Base-by-base conservation (phyloP, 2,329 filamentous ascomycete species). In the Fusarium protoensiforme region DNA sequence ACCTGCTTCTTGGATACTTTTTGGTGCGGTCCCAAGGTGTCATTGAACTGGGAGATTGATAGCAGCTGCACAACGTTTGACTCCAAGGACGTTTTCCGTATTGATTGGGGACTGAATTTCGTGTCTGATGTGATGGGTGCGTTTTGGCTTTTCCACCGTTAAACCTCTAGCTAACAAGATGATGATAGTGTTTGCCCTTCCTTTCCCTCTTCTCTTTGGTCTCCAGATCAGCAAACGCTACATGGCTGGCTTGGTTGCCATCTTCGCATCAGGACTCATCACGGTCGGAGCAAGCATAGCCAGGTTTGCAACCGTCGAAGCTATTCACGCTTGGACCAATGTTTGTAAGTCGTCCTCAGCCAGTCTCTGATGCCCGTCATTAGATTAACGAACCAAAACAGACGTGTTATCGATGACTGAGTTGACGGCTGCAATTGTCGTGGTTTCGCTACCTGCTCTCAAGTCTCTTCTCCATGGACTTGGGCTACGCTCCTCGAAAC, bases 21-120 rank as follows among this genome's bases (percentile, higher is more conserved):
- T n/a, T 80, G 78, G 77, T 80, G 78, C n/a, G 78, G 78, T 1
- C 4, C 62, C 2, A 64, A 80, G 2, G 77, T 78, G 4, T 53
- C 78, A 0, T 66, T 80, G 11, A 80, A 80, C 38, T 80, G 77
- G 78, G 66, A 76, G 3, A 36, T 71, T 1, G 59, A 80, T 4
- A 72, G 76, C 4, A 54, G 48, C 2, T 80, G 78, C 64, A 77
- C 63, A 3, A 78, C 73, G 0, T 80, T 75, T 38, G 73, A 74
- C 18, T 80, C 78, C 1, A 80, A 75, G 61, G 46, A 56, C 0
- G 73, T 80, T 2, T 77, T 78, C 5, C 78, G 74, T 3, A 78
- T 80, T 36, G 78, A 80, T 39, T 80, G 78, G 78, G 72, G 27
- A 1, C 64, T 80, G 76, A 80, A 80, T 46, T 63, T 80, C 3